Percentiles rank a stretch among this genome's conserved stretches.
Evolutionary conservation across 192 early-diverging fungal species (phyloP).

Genomic region (Entophlyctis helioformis): DNA sequence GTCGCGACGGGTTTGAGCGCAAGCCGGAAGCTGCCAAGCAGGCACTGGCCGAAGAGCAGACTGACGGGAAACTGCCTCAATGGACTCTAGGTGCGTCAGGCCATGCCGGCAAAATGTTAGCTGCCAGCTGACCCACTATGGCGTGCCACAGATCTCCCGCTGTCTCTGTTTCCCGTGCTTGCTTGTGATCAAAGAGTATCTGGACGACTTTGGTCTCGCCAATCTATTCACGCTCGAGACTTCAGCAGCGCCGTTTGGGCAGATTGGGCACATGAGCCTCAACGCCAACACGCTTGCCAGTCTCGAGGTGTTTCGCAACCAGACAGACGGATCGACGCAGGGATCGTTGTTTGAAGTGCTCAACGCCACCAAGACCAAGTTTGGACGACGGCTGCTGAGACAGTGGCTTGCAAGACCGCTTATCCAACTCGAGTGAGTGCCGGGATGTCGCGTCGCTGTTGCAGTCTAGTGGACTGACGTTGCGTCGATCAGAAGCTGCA

Average conservation of each 20-base stretch:
- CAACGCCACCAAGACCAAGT: conserved; percentile 54
- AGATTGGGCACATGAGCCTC: conserved; percentile 48
- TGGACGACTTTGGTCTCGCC: conserved; percentile 49
- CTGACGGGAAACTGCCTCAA: too few relatives aligned
- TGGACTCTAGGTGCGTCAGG: too few relatives aligned
- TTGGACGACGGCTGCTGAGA: conserved; percentile 51
- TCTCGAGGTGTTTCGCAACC: conserved; percentile 52
- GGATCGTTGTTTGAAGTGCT: conserved; percentile 47
- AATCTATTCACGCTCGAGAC: conserved; percentile 41
- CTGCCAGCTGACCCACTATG: not conserved
- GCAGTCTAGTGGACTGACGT: too few relatives aligned
- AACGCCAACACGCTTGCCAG: conserved; percentile 55
- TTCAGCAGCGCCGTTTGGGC: conserved; percentile 44
- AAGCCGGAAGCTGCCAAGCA: too few relatives aligned
- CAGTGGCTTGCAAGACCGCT: conserved; percentile 62
- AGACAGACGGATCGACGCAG: conserved; percentile 22
- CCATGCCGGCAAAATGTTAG: too few relatives aligned
- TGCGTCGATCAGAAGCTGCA: too few relatives aligned
- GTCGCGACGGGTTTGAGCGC: too few relatives aligned
- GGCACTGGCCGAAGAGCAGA: too few relatives aligned
- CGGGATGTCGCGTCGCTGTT: conserved; percentile 31
- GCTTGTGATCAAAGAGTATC: conserved; percentile 24
- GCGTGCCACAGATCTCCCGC: not conserved
- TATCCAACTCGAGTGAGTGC: too few relatives aligned
- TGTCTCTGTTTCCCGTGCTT: not conserved